Conservation (phyloP, 108 stramenopile genomes). For the Fistulifera solaris region DNA sequence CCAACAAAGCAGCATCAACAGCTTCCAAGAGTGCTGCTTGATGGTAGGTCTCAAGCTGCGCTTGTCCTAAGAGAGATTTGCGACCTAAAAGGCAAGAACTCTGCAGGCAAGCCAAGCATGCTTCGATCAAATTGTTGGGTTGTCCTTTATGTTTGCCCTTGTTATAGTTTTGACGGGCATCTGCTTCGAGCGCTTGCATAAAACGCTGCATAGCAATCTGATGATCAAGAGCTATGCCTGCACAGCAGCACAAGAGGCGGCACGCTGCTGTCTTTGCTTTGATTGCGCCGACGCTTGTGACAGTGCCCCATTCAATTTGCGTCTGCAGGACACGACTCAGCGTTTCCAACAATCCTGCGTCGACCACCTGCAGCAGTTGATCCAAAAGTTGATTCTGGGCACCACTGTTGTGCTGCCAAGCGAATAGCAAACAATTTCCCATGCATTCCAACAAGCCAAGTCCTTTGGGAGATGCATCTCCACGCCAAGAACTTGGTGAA, state of each 20-base stretch:
- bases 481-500: conserved; percentile 44
- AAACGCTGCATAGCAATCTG: conserved; percentile 44
- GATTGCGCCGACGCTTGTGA: conserved; percentile 52
- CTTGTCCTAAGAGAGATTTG: conserved; percentile 24
- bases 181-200: conserved; percentile 60
- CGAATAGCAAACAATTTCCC: conserved; percentile 43
- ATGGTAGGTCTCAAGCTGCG: conserved; percentile 11
- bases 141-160: conserved; percentile 9
- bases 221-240: conserved; percentile 57
- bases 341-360: conserved; percentile 53
- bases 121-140: conserved; percentile 39
- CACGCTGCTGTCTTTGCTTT: conserved; percentile 46
- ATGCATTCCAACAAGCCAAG: conserved; percentile 59
- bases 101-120: conserved; percentile 29
- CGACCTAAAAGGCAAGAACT: conserved; percentile 17
- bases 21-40: conserved; percentile 54
- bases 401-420: conserved; percentile 47
- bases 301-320: conserved; percentile 54
- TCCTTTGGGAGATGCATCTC: conserved; percentile 58
- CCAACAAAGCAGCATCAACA: conserved; percentile 57
- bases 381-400: conserved; percentile 40
- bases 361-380: conserved; percentile 55
- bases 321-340: conserved; percentile 45
- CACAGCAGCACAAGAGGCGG: conserved; percentile 49
- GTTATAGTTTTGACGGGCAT: conserved; percentile 28